Conservation (phyloP, 1,284 basidiomycete genomes). For the Cutaneotrichosporon curvatum region DNA sequence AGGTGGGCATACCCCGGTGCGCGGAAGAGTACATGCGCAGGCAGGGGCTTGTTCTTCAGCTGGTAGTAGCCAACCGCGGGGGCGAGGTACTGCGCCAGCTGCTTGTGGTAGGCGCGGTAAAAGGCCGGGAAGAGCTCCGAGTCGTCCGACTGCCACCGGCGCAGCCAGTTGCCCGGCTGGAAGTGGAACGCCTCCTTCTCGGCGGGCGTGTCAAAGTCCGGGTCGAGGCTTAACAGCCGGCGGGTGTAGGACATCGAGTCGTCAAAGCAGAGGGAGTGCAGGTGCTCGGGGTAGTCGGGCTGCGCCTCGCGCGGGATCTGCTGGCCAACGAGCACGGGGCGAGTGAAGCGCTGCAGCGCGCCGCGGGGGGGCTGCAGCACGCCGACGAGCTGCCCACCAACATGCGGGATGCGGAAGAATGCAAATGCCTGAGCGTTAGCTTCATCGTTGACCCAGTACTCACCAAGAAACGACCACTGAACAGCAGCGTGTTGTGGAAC, state of each 20-base stretch:
- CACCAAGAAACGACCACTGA: slow-evolving; percentile 48
- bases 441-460: slow-evolving; percentile 3
- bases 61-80: slow-evolving; percentile 40
- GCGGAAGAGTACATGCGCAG: slow-evolving; percentile 40
- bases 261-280: slow-evolving; percentile 39
- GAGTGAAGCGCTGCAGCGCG: slow-evolving; percentile 45
- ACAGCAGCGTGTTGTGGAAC: slow-evolving; percentile 51
- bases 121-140: slow-evolving; percentile 52
- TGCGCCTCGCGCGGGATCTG: slow-evolving; percentile 19
- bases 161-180: slow-evolving; percentile 47
- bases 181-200: slow-evolving; percentile 47
- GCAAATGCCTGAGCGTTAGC: slow-evolving; percentile 43
- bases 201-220: slow-evolving; percentile 31
- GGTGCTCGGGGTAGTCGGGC: slow-evolving; percentile 37
- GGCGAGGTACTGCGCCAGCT: slow-evolving; percentile 47
- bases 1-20: slow-evolving; percentile 50
- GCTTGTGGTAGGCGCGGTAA: slow-evolving; percentile 51
- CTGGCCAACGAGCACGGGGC: slow-evolving; percentile 24
- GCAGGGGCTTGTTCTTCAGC: slow-evolving; percentile 30
- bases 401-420: slow-evolving; percentile 51
- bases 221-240: slow-evolving; percentile 29
- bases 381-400: slow-evolving; percentile 49
- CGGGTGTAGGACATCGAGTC: slow-evolving; percentile 41
- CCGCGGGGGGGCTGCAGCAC: slow-evolving; percentile 48
- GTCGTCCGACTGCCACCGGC: slow-evolving; percentile 49